phyloP scores from a whole-genome alignment of 306 rosid species.

The Fragaria ananassa region DNA sequence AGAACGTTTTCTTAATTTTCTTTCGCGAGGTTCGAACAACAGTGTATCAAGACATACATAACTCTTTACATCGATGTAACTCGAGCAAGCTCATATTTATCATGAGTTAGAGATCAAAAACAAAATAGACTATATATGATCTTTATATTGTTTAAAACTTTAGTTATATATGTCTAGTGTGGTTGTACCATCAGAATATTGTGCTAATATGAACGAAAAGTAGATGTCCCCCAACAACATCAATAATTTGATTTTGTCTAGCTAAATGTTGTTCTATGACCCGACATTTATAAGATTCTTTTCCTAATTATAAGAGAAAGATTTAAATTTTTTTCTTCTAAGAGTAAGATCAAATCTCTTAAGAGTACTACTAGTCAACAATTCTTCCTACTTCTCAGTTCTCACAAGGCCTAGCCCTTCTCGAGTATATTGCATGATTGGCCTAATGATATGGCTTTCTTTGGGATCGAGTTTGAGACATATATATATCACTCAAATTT shows the following conservation, averaged over 20 bases:
- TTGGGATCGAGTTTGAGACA: too few relatives aligned
- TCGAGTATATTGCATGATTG: neutral
- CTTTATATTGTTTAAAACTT: neutral
- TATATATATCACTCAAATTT: neutral
- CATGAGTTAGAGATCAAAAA: neutral
- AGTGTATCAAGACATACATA: too few relatives aligned
- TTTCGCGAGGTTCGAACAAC: too few relatives aligned
- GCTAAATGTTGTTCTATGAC: slow-evolving; percentile 29
- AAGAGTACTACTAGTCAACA: neutral
- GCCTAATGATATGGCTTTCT: neutral
- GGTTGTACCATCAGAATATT: neutral
- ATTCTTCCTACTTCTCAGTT: neutral
- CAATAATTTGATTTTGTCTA: slow-evolving; percentile 37
- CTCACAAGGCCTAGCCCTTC: neutral
- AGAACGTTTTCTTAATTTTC: too few relatives aligned
- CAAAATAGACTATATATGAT: neutral
- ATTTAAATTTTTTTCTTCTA: neutral
- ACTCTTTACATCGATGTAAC: too few relatives aligned
- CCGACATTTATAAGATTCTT: slow-evolving; percentile 24
- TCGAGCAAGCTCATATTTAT: neutral
- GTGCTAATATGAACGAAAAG: slow-evolving; percentile 18
- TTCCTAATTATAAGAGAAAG: slow-evolving; percentile 5
- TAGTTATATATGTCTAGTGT: neutral
- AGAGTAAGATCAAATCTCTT: neutral
- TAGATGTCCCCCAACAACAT: slow-evolving; percentile 29